Base-by-base conservation (phyloP, 768 basidiomycete genomes). In the Dacryopinax primogenitus region DNA sequence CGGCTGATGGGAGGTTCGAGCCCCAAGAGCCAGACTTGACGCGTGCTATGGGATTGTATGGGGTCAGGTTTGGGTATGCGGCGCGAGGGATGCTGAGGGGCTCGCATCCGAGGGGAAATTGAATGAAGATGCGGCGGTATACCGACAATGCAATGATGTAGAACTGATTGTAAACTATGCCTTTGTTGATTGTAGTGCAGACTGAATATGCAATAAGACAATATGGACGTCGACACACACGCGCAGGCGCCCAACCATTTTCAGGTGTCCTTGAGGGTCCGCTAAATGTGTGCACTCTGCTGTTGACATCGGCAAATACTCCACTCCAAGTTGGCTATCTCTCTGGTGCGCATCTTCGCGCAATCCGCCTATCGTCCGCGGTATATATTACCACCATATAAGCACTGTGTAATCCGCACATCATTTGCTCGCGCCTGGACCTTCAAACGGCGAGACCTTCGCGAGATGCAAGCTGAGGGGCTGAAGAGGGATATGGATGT, bases 21-120 rank as follows among this genome's bases (percentile, higher is more conserved):
- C 51, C 51, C 23, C 51, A 58, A 30, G 51, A 58, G 51, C 51
- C 51, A 13, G 51, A 58, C 30, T 30, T 58, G 11, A 58, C 51
- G 7, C 23, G 51, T 26, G 51, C 51, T 11, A 58, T 58, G 51
- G 51, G 51, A 6, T 30, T 58, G 51, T 58, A 58, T 32, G 51
- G 51, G 51, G 21, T 58, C 26, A 13, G 51, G 21, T 21, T 58
- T 11, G 51, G 51, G 9, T 58, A 58, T 58, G 13, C 51, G 11
- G 51, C 51, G 13, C 26, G 51, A 58, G 51, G 51, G 13, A 30
- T 32, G 11, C 18, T 58, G 51, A 13, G 51, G 18, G 26, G 51
- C 21, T 23, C 26, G 18, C 51, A 58, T 32, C 51, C 51, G 13
- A 58, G 51, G 51, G 51, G 51, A 9, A 30, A 30, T 30, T 58